Evolutionary conservation across 768 basidiomycete genomes (phyloP).

Genomic region (Leccinellum albellum): DNA sequence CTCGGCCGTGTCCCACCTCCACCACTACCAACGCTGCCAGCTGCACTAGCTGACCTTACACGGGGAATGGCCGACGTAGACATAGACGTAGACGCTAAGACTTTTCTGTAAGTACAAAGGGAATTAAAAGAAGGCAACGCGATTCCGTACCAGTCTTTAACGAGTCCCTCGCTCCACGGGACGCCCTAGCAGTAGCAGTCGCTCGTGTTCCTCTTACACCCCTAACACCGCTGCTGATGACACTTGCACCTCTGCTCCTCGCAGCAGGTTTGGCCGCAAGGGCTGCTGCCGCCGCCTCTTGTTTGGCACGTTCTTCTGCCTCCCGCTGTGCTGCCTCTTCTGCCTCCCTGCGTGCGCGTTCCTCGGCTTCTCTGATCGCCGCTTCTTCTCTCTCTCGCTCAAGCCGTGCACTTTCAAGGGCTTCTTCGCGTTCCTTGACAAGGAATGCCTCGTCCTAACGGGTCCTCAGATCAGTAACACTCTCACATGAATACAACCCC

Average conservation of each 20-base stretch:
- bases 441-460: slow-evolving; percentile 58
- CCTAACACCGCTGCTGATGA: slow-evolving; percentile 53
- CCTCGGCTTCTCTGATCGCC: slow-evolving; percentile 41
- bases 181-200: slow-evolving; percentile 40
- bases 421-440: slow-evolving; percentile 40
- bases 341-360: slow-evolving; percentile 28
- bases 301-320: slow-evolving; percentile 46
- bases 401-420: slow-evolving; percentile 22
- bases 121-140: not conserved
- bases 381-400: slow-evolving; percentile 35
- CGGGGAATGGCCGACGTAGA: slow-evolving; percentile 20
- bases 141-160: slow-evolving; percentile 36
- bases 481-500: not conserved
- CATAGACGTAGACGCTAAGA: slow-evolving; percentile 12
- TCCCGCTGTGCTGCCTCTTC: slow-evolving; percentile 38
- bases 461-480: not conserved
- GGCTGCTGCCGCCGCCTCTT: slow-evolving; percentile 45
- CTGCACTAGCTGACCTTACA: slow-evolving; percentile 24
- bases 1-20: slow-evolving; percentile 20
- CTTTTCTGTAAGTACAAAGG: slow-evolving; percentile 3
- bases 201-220: slow-evolving; percentile 70
- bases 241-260: slow-evolving; percentile 43
- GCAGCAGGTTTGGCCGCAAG: slow-evolving; percentile 21
- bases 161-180: slow-evolving; percentile 43
- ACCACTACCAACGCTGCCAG: slow-evolving; percentile 18